phyloP scores from a whole-genome alignment of 495 filamentous ascomycete species.

The Xylaria longipes region DNA sequence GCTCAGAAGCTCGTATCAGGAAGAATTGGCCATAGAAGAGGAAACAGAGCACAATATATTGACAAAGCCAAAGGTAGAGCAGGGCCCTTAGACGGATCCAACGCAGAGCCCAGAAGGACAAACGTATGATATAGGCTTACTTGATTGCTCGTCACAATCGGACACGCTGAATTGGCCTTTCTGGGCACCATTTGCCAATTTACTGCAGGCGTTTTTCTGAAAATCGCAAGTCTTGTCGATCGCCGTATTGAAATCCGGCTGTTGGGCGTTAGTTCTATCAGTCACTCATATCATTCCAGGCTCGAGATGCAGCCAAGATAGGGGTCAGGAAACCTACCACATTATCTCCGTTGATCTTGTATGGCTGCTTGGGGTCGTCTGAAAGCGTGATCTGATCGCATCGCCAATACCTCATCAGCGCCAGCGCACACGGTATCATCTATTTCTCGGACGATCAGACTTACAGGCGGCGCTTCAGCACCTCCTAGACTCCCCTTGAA shows the following conservation, averaged over 20 bases:
- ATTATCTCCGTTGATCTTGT: constrained; percentile 50
- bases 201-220: constrained; percentile 45
- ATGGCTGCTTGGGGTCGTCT: constrained; percentile 40
- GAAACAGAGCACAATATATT: neutral
- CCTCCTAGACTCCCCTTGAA: constrained; percentile 29
- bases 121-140: constrained; percentile 32
- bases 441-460: neutral
- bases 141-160: constrained; percentile 45
- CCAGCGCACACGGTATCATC: constrained; percentile 20
- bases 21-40: neutral
- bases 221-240: constrained; percentile 47
- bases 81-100: neutral
- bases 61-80: neutral
- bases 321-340: constrained; percentile 45
- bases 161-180: constrained; percentile 36
- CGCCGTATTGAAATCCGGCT: constrained; percentile 51
- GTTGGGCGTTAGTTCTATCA: neutral
- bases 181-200: constrained; percentile 37
- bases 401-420: neutral
- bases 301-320: neutral
- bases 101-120: neutral
- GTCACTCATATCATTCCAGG: constrained; percentile 9
- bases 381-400: constrained; percentile 17
- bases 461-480: constrained; percentile 15
- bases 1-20: neutral